Evolutionary conservation across 768 basidiomycete genomes (phyloP), one percentile per base, ranked within the genome.

Genomic region (Hypsizygus marmoreus): DNA sequence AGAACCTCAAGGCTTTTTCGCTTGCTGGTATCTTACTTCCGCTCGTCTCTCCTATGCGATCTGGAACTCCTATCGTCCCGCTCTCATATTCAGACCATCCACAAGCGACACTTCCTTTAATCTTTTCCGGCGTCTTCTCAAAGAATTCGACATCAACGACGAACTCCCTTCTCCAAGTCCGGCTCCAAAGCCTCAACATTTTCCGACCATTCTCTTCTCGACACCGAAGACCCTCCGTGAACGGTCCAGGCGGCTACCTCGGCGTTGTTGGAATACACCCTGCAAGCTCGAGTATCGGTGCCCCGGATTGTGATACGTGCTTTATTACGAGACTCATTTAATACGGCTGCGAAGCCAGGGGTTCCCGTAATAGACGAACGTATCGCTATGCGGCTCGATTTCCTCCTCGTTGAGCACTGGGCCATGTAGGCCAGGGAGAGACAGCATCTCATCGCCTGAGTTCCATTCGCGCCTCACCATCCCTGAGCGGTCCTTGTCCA

Each of bases 21-120:
- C 79, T 69, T 2, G 86, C 86, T 4, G 87, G 86, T 14, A 89
- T 86, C 65, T 70, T 76, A 8, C 84, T 87, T 43, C 79, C 76
- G 49, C 84, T 86, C 13, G 75, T 78, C 16, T 82, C 71, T 3
- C 30, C 36, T 20, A 64, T 73, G 29, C 28, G 12, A 0, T 61
- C 48, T 8, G 65, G 59, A 16, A 66, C 60, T 4, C 74, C 75
- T 29, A 69, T 55, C 25, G 62, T 70, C 42, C 58, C 75, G 50
- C 72, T 70, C 53, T 74, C 70, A 48, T 76, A 75, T 56, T 82
- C 81, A 11, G 74, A 71, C 76, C 79, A 82, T 42, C 70, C 71
- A 40, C 81, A 83, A n/a, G 71, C 76, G 31, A 76, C 54, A 2
- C 53, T 69, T 5, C 73, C 70, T 28, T 71, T 76, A 19, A 62